Percentiles rank a stretch among this genome's conserved stretches.
Conservation (phyloP, 148 eudicot genomes). For the Pouteria glomerata region DNA sequence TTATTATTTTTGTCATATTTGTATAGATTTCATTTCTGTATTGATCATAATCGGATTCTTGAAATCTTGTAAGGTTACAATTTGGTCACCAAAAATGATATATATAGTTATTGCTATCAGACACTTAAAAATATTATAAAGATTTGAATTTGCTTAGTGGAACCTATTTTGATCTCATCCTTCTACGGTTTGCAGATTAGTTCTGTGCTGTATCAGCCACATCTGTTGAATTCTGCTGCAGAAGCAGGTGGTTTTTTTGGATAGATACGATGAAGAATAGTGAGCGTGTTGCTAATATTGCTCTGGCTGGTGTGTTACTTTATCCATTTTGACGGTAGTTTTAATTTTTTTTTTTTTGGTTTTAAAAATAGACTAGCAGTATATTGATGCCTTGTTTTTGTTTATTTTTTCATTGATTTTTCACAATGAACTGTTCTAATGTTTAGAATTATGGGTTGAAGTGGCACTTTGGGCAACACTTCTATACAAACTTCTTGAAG, state of each 20-base stretch:
- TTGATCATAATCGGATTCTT: not conserved
- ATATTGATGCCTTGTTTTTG: not conserved
- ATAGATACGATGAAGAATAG: slow-evolving; percentile 54
- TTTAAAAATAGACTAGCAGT: not conserved
- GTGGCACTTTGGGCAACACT: not conserved
- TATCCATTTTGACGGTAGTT: not conserved
- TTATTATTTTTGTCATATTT: not conserved
- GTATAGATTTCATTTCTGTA: not conserved
- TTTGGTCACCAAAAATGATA: not conserved
- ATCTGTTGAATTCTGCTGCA: not conserved
- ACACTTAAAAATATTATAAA: not conserved
- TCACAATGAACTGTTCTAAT: not conserved
- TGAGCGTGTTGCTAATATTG: slow-evolving; percentile 74
- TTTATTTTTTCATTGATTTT: not conserved
- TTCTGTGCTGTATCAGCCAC: not conserved
- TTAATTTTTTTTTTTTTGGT: no score
- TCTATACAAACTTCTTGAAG: not conserved
- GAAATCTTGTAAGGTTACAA: not conserved
- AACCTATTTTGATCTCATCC: not conserved
- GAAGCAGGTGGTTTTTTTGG: not conserved
- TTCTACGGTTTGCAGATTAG: not conserved
- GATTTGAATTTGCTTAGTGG: not conserved
- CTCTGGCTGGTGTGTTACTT: slow-evolving; percentile 64
- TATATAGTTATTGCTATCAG: no score
- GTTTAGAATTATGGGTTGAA: not conserved